Conservation (phyloP, 331 rosid species). For the Erythrophleum ivorense region DNA sequence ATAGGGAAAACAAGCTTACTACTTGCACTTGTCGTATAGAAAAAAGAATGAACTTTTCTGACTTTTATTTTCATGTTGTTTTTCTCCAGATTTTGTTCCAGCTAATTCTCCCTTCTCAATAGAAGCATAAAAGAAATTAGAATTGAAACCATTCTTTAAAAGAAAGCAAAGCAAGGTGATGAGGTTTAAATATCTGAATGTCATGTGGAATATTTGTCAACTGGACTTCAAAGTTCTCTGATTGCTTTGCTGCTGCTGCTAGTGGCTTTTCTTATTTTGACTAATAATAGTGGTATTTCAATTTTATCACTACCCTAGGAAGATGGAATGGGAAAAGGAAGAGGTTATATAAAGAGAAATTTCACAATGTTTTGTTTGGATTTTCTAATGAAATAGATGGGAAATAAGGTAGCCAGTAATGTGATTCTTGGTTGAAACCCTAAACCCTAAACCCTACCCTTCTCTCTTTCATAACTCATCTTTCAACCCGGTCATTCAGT, state of each 20-base stretch:
- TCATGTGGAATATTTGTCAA: slow-evolving; percentile 47
- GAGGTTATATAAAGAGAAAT: neutral
- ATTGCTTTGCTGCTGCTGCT: slow-evolving; percentile 48
- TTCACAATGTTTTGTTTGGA: neutral
- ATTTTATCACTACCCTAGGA: neutral
- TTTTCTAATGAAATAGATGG: neutral
- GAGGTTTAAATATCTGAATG: slow-evolving; percentile 54
- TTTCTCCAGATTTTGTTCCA: neutral
- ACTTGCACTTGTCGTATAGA: neutral
- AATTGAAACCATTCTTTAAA: neutral
- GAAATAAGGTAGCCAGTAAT: neutral
- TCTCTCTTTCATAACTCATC: neutral
- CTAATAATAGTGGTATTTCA: too few species aligned
- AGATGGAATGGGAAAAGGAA: neutral
- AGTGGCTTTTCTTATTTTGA: neutral
- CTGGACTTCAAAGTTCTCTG: slow-evolving; percentile 80
- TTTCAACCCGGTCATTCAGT: neutral
- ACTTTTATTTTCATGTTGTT: neutral
- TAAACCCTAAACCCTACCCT: too few species aligned
- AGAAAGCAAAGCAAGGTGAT: slow-evolving; percentile 54
- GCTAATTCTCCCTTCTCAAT: neutral
- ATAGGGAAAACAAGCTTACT: neutral
- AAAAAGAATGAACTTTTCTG: neutral
- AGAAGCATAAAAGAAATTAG: neutral
- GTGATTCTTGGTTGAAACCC: too few species aligned